These are phyloP conservation scores for Leccinum boreale DNA, from an alignment of 768 basidiomycete genomes.

Conservation along the genomic window DNA sequence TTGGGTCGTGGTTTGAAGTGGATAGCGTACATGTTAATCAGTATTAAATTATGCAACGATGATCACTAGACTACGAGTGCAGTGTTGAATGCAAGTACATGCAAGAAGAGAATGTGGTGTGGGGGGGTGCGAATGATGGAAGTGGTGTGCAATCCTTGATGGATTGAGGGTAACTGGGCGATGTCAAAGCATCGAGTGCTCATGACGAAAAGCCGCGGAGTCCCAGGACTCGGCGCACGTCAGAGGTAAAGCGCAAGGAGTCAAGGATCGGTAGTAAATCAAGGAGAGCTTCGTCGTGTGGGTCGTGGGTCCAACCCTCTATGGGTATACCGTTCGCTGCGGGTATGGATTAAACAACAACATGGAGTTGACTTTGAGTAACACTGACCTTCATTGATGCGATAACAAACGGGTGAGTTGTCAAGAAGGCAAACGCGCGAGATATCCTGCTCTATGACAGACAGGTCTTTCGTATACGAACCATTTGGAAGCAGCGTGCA, in stretches of 20 bases:
- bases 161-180: constrained; percentile 2
- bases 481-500: constrained; percentile 92
- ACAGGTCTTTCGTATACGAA: constrained; percentile 90
- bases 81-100: constrained; percentile 24
- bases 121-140: constrained; percentile 21
- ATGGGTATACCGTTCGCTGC: constrained; percentile 97
- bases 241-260: constrained; percentile 91
- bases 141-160: constrained; percentile 21
- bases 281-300: constrained; percentile 92
- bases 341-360: constrained; percentile 1
- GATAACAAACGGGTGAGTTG: constrained; percentile 93
- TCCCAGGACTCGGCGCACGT: constrained; percentile 90
- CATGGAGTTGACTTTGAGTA: background rate
- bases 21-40: constrained; percentile 37
- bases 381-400: constrained; percentile 80
- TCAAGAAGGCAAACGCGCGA: constrained; percentile 93
- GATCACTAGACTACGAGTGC: constrained; percentile 29
- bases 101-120: constrained; percentile 24
- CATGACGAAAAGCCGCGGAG: constrained; percentile 51
- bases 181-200: constrained; percentile 6
- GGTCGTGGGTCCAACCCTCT: constrained; percentile 99
- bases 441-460: constrained; percentile 85
- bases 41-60: constrained; percentile 35
- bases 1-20: constrained; percentile 21
- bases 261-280: constrained; percentile 95